phyloP scores from a whole-genome alignment of 2,329 filamentous ascomycete genomes.

The Apiospora koreana region DNA sequence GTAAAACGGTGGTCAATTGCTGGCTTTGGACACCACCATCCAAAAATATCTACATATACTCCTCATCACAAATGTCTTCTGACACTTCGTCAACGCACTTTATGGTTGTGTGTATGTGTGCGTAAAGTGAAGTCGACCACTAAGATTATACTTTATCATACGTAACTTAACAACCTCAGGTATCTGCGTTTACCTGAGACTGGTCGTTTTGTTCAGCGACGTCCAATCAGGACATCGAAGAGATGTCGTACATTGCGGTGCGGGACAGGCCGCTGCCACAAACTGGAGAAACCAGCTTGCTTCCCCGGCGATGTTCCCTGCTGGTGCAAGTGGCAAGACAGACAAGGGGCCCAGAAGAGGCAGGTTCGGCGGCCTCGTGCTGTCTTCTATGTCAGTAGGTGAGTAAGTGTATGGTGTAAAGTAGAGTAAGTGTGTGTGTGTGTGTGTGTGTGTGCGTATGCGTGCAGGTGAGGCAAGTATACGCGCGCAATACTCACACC shows the following conservation, averaged over 20 bases:
- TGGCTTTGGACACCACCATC: background rate
- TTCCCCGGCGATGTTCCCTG: background rate
- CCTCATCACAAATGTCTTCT: background rate
- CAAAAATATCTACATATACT: background rate
- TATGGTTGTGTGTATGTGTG: background rate
- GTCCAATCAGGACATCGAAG: background rate
- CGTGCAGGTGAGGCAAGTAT: background rate
- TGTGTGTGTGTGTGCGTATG: background rate
- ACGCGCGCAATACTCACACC: background rate
- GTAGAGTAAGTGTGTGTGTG: background rate
- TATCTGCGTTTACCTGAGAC: background rate
- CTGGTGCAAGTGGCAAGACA: background rate
- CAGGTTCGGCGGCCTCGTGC: background rate
- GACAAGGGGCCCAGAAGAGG: background rate
- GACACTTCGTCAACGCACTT: background rate
- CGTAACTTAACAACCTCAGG: background rate
- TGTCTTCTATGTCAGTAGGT: background rate
- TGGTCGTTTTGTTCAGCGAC: background rate
- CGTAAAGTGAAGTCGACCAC: background rate
- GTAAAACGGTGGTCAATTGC: background rate
- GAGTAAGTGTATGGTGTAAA: background rate
- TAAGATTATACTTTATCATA: background rate
- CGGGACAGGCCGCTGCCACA: conserved; percentile 5
- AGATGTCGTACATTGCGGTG: background rate
- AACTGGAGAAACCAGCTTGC: background rate